A percentile compares a stretch with the other conserved stretches of the same genome.
phyloP scores from a whole-genome alignment of 2,329 filamentous ascomycete species.

The Claviceps sp. region DNA sequence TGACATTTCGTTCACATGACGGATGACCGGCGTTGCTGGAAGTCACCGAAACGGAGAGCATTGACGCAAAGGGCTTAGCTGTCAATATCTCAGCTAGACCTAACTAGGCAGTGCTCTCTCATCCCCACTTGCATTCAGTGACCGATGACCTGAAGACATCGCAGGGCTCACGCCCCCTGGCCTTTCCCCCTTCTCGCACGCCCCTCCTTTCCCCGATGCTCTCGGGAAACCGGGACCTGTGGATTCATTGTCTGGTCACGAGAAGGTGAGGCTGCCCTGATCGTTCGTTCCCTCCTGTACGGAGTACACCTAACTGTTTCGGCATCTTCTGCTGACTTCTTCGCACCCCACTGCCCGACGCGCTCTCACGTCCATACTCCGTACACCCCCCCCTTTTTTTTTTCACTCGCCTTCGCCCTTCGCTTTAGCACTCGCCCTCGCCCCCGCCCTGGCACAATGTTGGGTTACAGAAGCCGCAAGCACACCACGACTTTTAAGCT shows the following conservation, averaged over 20 bases:
- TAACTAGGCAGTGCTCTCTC: not conserved
- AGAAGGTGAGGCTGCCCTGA: not conserved
- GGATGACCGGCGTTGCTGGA: not conserved
- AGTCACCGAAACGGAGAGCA: not conserved
- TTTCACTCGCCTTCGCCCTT: not conserved
- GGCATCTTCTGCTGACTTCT: not conserved
- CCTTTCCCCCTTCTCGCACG: not conserved
- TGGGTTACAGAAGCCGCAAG: not conserved
- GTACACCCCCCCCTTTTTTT: not conserved
- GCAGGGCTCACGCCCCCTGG: not conserved
- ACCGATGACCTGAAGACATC: not conserved
- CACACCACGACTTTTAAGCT: conserved; percentile 1
- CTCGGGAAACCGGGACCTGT: not conserved
- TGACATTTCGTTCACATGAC: conserved; percentile 3
- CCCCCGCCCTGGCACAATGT: not conserved
- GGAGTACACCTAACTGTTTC: not conserved
- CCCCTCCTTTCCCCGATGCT: not conserved
- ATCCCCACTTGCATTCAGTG: not conserved
- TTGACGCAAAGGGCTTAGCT: not conserved
- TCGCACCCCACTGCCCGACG: not conserved
- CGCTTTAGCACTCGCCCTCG: not conserved
- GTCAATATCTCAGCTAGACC: not conserved
- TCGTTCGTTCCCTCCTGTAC: not conserved
- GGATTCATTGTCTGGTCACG: conserved; percentile 1
- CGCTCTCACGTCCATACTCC: conserved; percentile 1